These are phyloP conservation scores for Tylopilus sp. DNA, from an alignment of 768 basidiomycete species.

Conservation along the genomic window DNA sequence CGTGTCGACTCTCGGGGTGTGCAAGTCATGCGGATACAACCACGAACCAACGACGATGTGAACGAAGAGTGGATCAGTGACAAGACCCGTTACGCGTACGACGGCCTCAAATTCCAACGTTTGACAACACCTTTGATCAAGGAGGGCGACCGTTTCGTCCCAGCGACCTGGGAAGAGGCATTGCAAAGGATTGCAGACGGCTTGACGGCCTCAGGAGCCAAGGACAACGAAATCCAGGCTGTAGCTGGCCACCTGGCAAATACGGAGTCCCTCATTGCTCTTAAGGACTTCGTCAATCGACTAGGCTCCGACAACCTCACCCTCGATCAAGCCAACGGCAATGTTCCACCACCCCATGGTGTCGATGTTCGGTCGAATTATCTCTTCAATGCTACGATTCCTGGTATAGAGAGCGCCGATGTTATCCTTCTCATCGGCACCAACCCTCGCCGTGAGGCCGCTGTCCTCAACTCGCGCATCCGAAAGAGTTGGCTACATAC, in stretches of 20 bases:
- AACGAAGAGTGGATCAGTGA: slow-evolving; percentile 99
- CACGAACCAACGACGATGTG: slow-evolving; percentile 93
- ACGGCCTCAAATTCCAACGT: slow-evolving; percentile 93
- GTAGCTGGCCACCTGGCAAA: slow-evolving; percentile 92
- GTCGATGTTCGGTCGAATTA: slow-evolving; percentile 95
- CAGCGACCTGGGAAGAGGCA: slow-evolving; percentile 90
- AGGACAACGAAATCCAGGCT: slow-evolving; percentile 91
- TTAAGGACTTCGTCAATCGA: slow-evolving; percentile 91
- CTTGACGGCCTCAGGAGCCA: slow-evolving; percentile 72
- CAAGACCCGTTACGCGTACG: slow-evolving; percentile 96
- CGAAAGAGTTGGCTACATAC: too few species aligned
- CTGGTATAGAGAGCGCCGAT: slow-evolving; percentile 88
- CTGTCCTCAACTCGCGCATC: too few species aligned
- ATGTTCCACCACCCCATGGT: slow-evolving; percentile 67
- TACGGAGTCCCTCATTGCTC: slow-evolving; percentile 87
- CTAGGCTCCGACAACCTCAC: slow-evolving; percentile 93
- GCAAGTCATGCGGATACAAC: slow-evolving; percentile 96
- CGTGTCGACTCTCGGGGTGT: slow-evolving; percentile 93
- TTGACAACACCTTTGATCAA: slow-evolving; percentile 90
- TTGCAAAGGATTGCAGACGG: slow-evolving; percentile 76
- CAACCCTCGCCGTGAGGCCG: too few species aligned
- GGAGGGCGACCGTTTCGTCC: slow-evolving; percentile 87
- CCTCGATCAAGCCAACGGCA: slow-evolving; percentile 70
- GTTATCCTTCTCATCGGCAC: slow-evolving; percentile 92
- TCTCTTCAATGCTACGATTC: slow-evolving; percentile 91